A percentile compares a stretch with the other conserved stretches of the same genome.
These are phyloP conservation scores for Knufia fluminis DNA, from an alignment of 2,329 filamentous ascomycete species.

Conservation along the genomic window DNA sequence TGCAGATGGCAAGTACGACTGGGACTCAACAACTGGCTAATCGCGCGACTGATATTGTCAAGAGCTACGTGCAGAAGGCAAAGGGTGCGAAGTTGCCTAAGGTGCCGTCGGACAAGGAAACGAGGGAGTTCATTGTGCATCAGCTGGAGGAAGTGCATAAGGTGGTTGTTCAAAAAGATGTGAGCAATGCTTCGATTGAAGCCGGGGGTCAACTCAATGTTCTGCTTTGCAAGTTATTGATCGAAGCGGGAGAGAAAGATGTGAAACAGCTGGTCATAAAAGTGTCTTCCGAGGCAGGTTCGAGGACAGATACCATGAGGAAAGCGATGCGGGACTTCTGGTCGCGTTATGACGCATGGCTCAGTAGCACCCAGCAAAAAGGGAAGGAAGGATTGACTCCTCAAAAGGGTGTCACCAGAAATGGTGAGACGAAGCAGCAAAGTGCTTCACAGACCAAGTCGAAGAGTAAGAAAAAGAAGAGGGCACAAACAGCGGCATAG, in stretches of 20 bases:
- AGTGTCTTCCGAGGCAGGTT: not conserved
- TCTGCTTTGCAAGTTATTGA: slow-evolving; percentile 35
- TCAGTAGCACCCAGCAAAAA: not conserved
- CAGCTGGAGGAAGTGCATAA: slow-evolving; percentile 39
- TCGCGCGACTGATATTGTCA: slow-evolving; percentile 63
- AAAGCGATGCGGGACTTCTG: slow-evolving; percentile 5
- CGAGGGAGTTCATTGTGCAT: slow-evolving; percentile 37
- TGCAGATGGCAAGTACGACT: slow-evolving; percentile 68
- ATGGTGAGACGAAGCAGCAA: not conserved
- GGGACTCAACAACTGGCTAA: slow-evolving; percentile 64
- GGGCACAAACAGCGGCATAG: not conserved
- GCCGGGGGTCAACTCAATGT: slow-evolving; percentile 57
- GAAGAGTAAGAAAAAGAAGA: not conserved
- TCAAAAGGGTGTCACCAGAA: not conserved
- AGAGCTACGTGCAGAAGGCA: slow-evolving; percentile 60
- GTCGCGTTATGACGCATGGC: slow-evolving; percentile 5
- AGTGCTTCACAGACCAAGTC: not conserved
- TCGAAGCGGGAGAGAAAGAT: slow-evolving; percentile 39
- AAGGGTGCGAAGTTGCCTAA: slow-evolving; percentile 38
- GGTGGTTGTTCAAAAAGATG: slow-evolving; percentile 57
- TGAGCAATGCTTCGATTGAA: slow-evolving; percentile 57
- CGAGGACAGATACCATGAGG: not conserved
- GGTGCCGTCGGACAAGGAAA: slow-evolving; percentile 36
- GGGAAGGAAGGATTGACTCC: not conserved
- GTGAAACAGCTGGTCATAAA: slow-evolving; percentile 47